Evolutionary conservation across 768 basidiomycete species (phyloP).

Genomic region (Podaxis pistillaris): DNA sequence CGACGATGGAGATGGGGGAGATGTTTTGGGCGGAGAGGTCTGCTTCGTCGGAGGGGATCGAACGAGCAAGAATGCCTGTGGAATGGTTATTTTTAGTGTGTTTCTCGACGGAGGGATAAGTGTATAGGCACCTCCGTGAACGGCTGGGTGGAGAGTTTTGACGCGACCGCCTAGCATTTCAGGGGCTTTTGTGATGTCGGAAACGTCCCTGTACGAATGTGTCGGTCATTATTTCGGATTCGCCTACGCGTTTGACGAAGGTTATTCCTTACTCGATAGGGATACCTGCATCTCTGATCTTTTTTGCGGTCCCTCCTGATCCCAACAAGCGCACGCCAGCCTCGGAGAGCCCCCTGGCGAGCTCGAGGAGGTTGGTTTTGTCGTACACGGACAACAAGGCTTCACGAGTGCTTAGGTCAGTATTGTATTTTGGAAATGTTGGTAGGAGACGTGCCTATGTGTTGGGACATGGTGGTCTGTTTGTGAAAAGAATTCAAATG

Average conservation of each 20-base stretch:
- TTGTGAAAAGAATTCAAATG: neutral
- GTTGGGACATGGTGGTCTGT: constrained; percentile 11
- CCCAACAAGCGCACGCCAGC: constrained; percentile 88
- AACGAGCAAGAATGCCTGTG: constrained; percentile 89
- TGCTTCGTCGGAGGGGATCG: constrained; percentile 84
- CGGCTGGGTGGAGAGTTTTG: constrained; percentile 96
- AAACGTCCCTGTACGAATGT: constrained; percentile 73
- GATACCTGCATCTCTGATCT: constrained; percentile 91
- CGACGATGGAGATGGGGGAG: constrained; percentile 92
- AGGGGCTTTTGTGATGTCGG: constrained; percentile 94
- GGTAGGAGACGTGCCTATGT: neutral
- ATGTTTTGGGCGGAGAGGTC: constrained; percentile 85
- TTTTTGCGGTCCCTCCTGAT: constrained; percentile 97
- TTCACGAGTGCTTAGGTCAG: constrained; percentile 23
- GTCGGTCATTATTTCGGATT: too few relatives aligned
- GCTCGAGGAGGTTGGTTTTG: constrained; percentile 84
- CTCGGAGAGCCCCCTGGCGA: constrained; percentile 80
- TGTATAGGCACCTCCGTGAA: constrained; percentile 78
- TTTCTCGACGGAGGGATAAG: neutral
- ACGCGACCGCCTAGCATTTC: constrained; percentile 99
- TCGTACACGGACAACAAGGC: constrained; percentile 96
- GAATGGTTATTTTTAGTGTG: constrained; percentile 13
- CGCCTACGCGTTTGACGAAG: neutral
- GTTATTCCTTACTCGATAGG: constrained; percentile 72
- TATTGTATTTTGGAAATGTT: neutral